phyloP scores from a whole-genome alignment of 805 yeast species.

The Soucietia sequanensis region DNA sequence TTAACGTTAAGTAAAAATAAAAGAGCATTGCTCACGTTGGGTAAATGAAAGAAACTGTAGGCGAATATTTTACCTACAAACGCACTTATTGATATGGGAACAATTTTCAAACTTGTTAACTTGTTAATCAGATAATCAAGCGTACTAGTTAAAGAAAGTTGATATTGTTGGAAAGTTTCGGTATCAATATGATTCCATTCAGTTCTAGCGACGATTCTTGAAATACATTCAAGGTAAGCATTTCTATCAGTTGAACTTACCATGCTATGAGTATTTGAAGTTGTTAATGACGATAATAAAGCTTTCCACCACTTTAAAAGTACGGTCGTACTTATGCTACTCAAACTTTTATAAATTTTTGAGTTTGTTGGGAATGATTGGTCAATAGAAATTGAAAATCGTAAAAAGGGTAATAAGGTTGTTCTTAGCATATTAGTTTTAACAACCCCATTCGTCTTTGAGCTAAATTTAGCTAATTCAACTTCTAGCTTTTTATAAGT shows the following conservation, averaged over 20 bases:
- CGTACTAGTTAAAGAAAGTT: slow-evolving; percentile 47
- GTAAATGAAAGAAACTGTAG: slow-evolving; percentile 54
- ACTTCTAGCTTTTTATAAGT: slow-evolving; percentile 43
- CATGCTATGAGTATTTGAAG: slow-evolving; percentile 21
- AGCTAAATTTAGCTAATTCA: slow-evolving; percentile 42
- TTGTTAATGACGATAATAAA: slow-evolving; percentile 28
- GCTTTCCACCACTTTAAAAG: slow-evolving; percentile 55
- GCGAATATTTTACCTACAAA: slow-evolving; percentile 73
- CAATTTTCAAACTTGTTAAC: slow-evolving; percentile 44
- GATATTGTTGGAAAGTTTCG: slow-evolving; percentile 24
- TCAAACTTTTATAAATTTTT: slow-evolving; percentile 30
- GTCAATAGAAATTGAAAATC: slow-evolving; percentile 24
- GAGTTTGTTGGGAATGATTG: slow-evolving; percentile 15
- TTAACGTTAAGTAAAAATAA: slow-evolving; percentile 57
- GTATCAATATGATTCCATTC: slow-evolving; percentile 43
- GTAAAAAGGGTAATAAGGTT: slow-evolving; percentile 43
- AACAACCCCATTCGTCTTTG: slow-evolving; percentile 35
- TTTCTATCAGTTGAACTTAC: slow-evolving; percentile 47
- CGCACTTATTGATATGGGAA: slow-evolving; percentile 58
- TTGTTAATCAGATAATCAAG: slow-evolving; percentile 50
- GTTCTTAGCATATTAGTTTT: slow-evolving; percentile 49
- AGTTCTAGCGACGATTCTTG: slow-evolving; percentile 45
- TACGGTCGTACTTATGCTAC: slow-evolving; percentile 29
- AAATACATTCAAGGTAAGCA: slow-evolving; percentile 54
- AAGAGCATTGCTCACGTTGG: slow-evolving; percentile 55